phyloP scores from a whole-genome alignment of 257 asterid genomes.

The Solanum neorickii region DNA sequence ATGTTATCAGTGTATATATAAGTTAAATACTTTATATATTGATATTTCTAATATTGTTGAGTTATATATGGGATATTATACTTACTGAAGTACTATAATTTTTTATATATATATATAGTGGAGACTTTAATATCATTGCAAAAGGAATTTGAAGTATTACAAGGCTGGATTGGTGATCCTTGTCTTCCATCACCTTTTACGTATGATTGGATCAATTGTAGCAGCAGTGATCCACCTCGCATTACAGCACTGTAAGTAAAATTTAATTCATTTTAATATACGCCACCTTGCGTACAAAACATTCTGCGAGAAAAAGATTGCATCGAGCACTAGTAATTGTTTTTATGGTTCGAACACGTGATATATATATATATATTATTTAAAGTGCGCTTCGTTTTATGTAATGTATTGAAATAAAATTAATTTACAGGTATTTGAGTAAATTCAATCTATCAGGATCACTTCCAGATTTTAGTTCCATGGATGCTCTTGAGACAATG shows the following conservation, averaged over 20 bases:
- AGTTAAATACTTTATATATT: neutral
- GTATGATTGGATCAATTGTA: slow-evolving; percentile 68
- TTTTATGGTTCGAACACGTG: accelerated
- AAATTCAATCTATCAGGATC: slow-evolving; percentile 16
- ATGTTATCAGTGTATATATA: neutral
- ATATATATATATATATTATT: too few relatives aligned
- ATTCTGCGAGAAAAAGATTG: accelerated
- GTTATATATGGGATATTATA: neutral
- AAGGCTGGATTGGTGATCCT: slow-evolving; percentile 58
- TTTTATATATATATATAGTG: slow-evolving; percentile 1
- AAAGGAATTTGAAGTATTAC: slow-evolving; percentile 15
- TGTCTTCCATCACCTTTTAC: slow-evolving; percentile 56
- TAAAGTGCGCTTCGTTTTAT: neutral
- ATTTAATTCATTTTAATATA: neutral
- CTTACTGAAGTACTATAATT: neutral
- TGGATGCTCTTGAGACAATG: slow-evolving; percentile 51
- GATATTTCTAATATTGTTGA: neutral
- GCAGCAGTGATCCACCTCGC: slow-evolving; percentile 39
- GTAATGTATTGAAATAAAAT: neutral
- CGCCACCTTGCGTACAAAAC: accelerated
- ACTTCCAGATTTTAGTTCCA: slow-evolving; percentile 30
- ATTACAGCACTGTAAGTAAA: slow-evolving; percentile 46
- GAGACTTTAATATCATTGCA: slow-evolving; percentile 28
- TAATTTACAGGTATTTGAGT: slow-evolving; percentile 15
- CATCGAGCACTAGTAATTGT: accelerated